Conservation (phyloP, 2,329 filamentous ascomycete species). For the Tympanopsis confertula region DNA sequence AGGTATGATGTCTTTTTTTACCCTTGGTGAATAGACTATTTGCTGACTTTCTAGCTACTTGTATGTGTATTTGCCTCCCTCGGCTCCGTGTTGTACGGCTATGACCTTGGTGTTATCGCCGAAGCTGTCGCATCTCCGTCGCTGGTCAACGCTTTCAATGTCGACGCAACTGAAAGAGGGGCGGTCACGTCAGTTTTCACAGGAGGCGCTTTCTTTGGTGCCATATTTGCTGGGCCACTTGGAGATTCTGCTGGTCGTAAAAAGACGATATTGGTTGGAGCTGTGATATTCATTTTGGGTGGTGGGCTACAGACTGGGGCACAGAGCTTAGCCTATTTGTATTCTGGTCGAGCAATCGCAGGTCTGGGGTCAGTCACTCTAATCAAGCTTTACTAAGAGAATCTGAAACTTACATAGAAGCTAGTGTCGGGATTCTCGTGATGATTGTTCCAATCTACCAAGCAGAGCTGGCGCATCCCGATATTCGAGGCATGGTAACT, state of each 20-base stretch:
- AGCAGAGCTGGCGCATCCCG: constrained; percentile 51
- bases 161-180: constrained; percentile 32
- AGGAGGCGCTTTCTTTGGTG: constrained; percentile 63
- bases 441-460: constrained; percentile 57
- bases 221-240: constrained; percentile 47
- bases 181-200: constrained; percentile 71
- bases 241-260: constrained; percentile 59
- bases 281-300: constrained; percentile 60
- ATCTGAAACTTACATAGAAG: background rate
- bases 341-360: constrained; percentile 58
- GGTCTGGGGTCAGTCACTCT: constrained; percentile 40
- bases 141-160: constrained; percentile 26
- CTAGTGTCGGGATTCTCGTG: constrained; percentile 40
- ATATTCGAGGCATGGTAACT: constrained; percentile 49
- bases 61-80: constrained; percentile 42
- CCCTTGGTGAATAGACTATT: too few species aligned
- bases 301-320: constrained; percentile 66
- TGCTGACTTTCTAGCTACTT: constrained; percentile 26
- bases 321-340: constrained; percentile 43
- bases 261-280: constrained; percentile 61
- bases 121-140: constrained; percentile 36
- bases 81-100: constrained; percentile 41
- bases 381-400: background rate
- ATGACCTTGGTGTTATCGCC: constrained; percentile 41
- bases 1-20: too few species aligned